A percentile compares a stretch with the other conserved stretches of the same genome.
These are phyloP conservation scores for Sutorius eximius DNA, from an alignment of 1,284 basidiomycete genomes.

Conservation along the genomic window DNA sequence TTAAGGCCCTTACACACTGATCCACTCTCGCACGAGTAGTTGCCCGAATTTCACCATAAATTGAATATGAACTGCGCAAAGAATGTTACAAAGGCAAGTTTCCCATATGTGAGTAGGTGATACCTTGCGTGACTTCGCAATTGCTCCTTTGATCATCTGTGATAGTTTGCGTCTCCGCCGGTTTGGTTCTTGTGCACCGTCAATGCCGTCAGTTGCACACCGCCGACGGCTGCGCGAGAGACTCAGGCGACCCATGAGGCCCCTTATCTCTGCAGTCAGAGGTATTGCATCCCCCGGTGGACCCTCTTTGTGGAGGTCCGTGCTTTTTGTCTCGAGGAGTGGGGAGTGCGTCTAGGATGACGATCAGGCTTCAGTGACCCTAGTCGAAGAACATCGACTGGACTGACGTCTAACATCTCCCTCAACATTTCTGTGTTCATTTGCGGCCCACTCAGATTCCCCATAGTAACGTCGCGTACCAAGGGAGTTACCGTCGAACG, in stretches of 20 bases:
- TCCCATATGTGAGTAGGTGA: slow-evolving; percentile 3
- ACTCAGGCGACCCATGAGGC: slow-evolving; percentile 9
- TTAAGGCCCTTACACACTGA: slow-evolving; percentile 1
- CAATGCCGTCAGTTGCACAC: slow-evolving; percentile 3
- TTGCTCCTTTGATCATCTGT: slow-evolving; percentile 18
- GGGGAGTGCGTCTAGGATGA: slow-evolving; percentile 13
- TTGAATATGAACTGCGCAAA: slow-evolving; percentile 22
- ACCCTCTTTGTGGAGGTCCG: slow-evolving; percentile 6
- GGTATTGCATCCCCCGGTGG: slow-evolving; percentile 6
- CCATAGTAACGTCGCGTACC: background rate
- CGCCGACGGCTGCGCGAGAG: slow-evolving; percentile 1
- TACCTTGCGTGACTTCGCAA: slow-evolving; percentile 31
- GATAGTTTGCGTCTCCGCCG: slow-evolving; percentile 18
- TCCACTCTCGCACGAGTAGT: slow-evolving; percentile 4
- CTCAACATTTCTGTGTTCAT: slow-evolving; percentile 12
- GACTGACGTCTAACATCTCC: slow-evolving; percentile 21
- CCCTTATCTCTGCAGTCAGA: slow-evolving; percentile 4
- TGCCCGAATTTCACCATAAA: slow-evolving; percentile 21
- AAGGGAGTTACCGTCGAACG: slow-evolving; percentile 2
- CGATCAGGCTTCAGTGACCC: slow-evolving; percentile 5
- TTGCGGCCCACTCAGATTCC: slow-evolving; percentile 1
- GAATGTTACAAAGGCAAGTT: slow-evolving; percentile 24
- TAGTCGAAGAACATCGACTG: background rate
- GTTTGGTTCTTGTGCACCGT: slow-evolving; percentile 11
- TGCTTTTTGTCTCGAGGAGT: slow-evolving; percentile 3